These are phyloP conservation scores for Microdochium nivale DNA, from an alignment of 2,329 filamentous ascomycete species.

Conservation along the genomic window DNA sequence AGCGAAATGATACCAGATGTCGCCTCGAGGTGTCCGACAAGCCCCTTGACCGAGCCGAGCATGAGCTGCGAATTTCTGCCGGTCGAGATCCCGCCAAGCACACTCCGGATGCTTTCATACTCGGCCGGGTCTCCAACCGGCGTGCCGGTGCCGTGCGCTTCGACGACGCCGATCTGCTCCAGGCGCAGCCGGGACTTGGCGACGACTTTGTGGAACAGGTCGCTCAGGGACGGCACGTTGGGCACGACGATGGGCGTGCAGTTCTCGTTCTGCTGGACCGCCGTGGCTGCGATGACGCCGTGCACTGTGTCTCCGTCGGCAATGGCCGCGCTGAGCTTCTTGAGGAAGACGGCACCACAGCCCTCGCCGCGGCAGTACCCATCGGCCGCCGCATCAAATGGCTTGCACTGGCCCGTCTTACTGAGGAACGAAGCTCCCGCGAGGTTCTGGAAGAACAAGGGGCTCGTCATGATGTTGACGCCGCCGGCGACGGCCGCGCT, in stretches of 20 bases:
- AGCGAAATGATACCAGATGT: constrained; percentile 18
- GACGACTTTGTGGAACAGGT: constrained; percentile 21
- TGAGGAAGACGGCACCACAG: constrained; percentile 33
- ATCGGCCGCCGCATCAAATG: constrained; percentile 30
- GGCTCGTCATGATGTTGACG: constrained; percentile 16
- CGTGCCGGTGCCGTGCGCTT: constrained; percentile 36
- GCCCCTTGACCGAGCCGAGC: constrained; percentile 23
- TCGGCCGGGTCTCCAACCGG: constrained; percentile 26
- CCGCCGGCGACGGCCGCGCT: constrained; percentile 21
- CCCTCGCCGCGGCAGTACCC: constrained; percentile 47
- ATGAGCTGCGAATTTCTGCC: constrained; percentile 1
- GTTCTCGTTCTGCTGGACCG: constrained; percentile 32
- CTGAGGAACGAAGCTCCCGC: constrained; percentile 16
- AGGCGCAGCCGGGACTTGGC: constrained; percentile 12
- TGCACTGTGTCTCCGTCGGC: constrained; percentile 34
- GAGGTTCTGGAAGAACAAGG: constrained; percentile 13
- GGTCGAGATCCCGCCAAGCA: constrained; percentile 7
- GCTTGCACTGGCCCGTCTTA: constrained; percentile 14
- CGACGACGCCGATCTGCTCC: constrained; percentile 19
- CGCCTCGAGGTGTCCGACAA: constrained; percentile 24
- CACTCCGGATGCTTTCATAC: constrained; percentile 14
- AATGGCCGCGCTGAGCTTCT: constrained; percentile 35
- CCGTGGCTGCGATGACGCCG: constrained; percentile 28
- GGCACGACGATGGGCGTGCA: constrained; percentile 30
- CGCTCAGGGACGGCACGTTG: constrained; percentile 16